phyloP scores from a whole-genome alignment of 805 yeast species.

The Ogataea wickerhamii region DNA sequence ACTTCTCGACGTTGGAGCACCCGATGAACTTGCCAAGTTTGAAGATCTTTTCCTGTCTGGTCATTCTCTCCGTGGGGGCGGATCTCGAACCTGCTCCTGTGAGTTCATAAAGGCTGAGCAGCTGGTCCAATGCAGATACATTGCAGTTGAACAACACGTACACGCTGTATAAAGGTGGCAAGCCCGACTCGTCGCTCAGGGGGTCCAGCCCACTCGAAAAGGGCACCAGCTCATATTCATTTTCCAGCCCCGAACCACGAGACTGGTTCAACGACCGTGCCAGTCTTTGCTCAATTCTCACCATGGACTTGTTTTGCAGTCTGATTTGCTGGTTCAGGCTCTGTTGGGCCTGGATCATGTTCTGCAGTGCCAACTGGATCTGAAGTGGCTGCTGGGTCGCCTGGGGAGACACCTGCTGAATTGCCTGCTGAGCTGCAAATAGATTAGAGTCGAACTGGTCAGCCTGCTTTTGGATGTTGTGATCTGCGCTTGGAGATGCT shows the following conservation, averaged over 20 bases:
- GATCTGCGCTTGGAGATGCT: neutral
- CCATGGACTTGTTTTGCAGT: conserved; percentile 20
- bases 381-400: conserved; percentile 14
- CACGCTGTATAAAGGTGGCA: conserved; percentile 26
- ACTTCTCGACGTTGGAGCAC: conserved; percentile 29
- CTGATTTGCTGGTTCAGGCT: conserved; percentile 18
- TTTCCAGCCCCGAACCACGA: conserved; percentile 31
- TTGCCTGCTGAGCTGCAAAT: conserved; percentile 13
- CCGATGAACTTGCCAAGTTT: conserved; percentile 30
- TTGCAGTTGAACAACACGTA: conserved; percentile 25
- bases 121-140: conserved; percentile 17
- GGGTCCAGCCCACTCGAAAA: conserved; percentile 27
- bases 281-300: conserved; percentile 28
- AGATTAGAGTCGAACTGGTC: conserved; percentile 17
- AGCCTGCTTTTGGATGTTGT: conserved; percentile 9
- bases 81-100: conserved; percentile 3
- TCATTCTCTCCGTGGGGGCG: conserved; percentile 5
- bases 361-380: conserved; percentile 17
- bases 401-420: conserved; percentile 12
- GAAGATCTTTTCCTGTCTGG: conserved; percentile 23
- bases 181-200: conserved; percentile 14
- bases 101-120: conserved; percentile 20
- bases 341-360: conserved; percentile 18
- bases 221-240: conserved; percentile 28
- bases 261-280: conserved; percentile 22